These are phyloP conservation scores for Kokia cookei DNA, from an alignment of 441 rosid genomes.

Conservation along the genomic window DNA sequence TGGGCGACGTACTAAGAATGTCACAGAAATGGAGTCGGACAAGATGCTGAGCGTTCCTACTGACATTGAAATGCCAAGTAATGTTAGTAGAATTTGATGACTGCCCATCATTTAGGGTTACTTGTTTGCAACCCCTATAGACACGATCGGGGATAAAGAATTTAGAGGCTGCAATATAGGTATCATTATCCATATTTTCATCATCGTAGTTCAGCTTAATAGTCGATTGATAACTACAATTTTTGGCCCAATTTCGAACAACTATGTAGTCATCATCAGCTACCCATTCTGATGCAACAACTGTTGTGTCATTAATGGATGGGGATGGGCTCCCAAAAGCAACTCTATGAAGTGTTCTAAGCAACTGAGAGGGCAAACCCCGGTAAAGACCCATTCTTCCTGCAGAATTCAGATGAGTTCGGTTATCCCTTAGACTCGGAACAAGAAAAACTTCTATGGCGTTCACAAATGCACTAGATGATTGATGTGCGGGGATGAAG, in stretches of 20 bases:
- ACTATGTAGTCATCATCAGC: constrained; percentile 35
- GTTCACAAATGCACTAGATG: constrained; percentile 44
- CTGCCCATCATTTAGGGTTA: constrained; percentile 2
- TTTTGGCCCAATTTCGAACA: constrained; percentile 16
- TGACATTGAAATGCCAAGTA: constrained; percentile 29
- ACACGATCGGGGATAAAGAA: constrained; percentile 37
- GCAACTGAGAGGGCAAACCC: constrained; percentile 24
- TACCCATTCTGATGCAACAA: constrained; percentile 37
- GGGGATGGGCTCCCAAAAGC: constrained; percentile 36
- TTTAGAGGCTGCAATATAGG: background rate
- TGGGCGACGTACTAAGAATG: constrained; percentile 15
- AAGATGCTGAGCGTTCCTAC: constrained; percentile 25
- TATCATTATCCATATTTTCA: background rate
- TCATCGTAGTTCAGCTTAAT: constrained; percentile 13
- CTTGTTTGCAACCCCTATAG: constrained; percentile 34
- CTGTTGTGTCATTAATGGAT: background rate
- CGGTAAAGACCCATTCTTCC: constrained; percentile 2
- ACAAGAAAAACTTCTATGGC: constrained; percentile 57
- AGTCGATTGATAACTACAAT: background rate
- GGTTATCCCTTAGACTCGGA: constrained; percentile 15
- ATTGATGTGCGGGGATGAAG: constrained; percentile 14
- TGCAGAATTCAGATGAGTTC: background rate
- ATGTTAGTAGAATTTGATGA: constrained; percentile 9
- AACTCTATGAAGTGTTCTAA: constrained; percentile 37
- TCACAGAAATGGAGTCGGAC: constrained; percentile 55